Base-by-base conservation (phyloP, 805 yeast genomes). In the Candida piceae region DNA sequence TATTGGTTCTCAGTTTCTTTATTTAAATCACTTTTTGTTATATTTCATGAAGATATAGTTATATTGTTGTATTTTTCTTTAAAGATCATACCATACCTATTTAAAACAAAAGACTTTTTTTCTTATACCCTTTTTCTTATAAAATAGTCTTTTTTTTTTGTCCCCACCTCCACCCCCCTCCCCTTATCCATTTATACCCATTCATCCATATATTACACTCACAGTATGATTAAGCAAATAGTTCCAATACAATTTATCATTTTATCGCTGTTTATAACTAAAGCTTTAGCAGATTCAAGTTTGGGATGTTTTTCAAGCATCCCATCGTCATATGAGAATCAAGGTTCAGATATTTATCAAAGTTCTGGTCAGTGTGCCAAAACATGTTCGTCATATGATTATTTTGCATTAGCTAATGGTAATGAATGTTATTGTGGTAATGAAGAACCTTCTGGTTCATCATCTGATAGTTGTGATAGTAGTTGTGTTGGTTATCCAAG, bases 401-500 rank as follows among this genome's bases (percentile, higher is more conserved):
- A 59, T 50, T 72, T 71, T 29, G 88, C 82, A 4, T 54, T 76
- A 23, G 55, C 69, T 10, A 58, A 67, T 34, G 85, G 87, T 7
- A 50, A 65, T 18, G 56, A 58, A 15, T 84, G 95, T 57, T 82
- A 72, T 51, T 84, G 95, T 58, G 90, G 90, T 19, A 62, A 70
- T 49, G 42, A 62, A 1, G 39, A 58, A 2, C 67, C 76, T 4
- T 45, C 53, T 9, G 41, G 49, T 3, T 21, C 60, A 12, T 52
- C 58, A 3, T 52, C 55, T 10, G 40, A 51, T 29, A 43, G 56
- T 17, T 81, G 88, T 59, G 43, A 54, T 34, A 40, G 49, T 1
- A 26, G 48, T 4, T 86, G 95, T 59, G 56, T 53, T 16, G 94
- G 87, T n/a, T 86, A 70, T 58, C 72, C 76, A 8, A 30, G 46